Base-by-base conservation (phyloP, 495 filamentous ascomycete genomes). In the Aspergillus coremiiformis region DNA sequence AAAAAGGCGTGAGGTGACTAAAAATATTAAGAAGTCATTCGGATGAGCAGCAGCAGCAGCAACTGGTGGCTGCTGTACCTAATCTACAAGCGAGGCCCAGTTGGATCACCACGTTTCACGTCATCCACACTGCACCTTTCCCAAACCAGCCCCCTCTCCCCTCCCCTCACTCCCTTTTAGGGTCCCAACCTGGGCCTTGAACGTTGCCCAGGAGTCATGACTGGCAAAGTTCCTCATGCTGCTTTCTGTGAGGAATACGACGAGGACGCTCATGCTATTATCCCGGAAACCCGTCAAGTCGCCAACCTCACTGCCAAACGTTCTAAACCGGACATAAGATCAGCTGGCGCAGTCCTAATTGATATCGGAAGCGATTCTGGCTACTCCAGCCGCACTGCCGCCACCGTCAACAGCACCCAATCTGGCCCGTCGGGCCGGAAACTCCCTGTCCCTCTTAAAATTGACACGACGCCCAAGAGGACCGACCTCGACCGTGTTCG, bases 371-470 rank as follows among this genome's bases (percentile, higher is more conserved):
- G 78, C 66, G 82, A 85, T 66, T 83, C 80, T 37, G 82, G 80
- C 49, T 84, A 83, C 72, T 84, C 80, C 54, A 83, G 75, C 73
- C 81, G 77, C 66, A 84, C 78, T 54, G 69, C 72, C 52, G 77
- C 78, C 58, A 80, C 80, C 23, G 68, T 67, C 54, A 71, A 69
- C 62, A 78, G 74, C 66, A 73, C 76, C 68, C 73, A 78, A 70
- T 79, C 79, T 54, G 73, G 65, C 26, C 69, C 73, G 52, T 71
- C 68, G 54, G 75, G 70, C 64, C 67, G 66, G 55, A 71, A 67
- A 57, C 74, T 61, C 49, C 66, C 70, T 39, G 53, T 56, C 41
- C 63, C 69, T 67, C 67, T 67, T 67, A 77, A 67, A 53, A 50
- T 71, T 46, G 62, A 70, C 59, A 66, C 66, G 20, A 45, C 62